Evolutionary conservation across 306 rosid species (phyloP), one percentile per base, ranked within the genome.

Genomic region (Psophocarpus tetragonolobus): DNA sequence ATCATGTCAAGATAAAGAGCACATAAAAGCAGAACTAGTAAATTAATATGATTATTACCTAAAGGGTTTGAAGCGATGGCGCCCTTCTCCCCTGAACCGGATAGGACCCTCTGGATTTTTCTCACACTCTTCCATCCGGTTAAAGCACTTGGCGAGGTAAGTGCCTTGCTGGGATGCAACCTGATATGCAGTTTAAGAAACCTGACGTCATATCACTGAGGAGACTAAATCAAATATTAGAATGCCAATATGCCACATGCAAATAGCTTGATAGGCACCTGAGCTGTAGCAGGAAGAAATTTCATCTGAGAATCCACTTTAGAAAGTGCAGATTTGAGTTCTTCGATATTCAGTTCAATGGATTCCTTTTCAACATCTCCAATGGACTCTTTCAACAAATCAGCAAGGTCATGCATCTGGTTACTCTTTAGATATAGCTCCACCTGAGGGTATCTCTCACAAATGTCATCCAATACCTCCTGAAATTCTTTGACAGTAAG

Each of bases 291-390:
- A 8, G 98, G 97, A 69, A 94, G 97, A 77, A 82, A 77, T 84
- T 94, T 94, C 98, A 92, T 92, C 85, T 92, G 89, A 62, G 97
- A 94, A 76, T 94, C 98, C 81, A 94, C 98, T 48, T 92, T 86
- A 42, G 95, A 89, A 83, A 94, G 91, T 53, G 91, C 88, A 6
- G 85, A 76, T 82, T 92, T 92, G 78, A 94, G 70, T 75, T 90
- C 91, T 82, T 92, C 97, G 41, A 94, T 92, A 32, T 80, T 87
- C 62, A 94, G 84, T 77, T 92, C 97, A 23, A 82, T 71, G 4
- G 96, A 82, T 70, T 87, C 93, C 50, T 87, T 89, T 54, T 84
- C 29, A 67, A 53, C 91, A 75, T 88, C 92, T 62, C 83, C 91
- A 75, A 86, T 87, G 61, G 95, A 64, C 75, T 74, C 97, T 86